phyloP scores from a whole-genome alignment of 805 yeast species.

The Wickerhamiella spandovensis region DNA sequence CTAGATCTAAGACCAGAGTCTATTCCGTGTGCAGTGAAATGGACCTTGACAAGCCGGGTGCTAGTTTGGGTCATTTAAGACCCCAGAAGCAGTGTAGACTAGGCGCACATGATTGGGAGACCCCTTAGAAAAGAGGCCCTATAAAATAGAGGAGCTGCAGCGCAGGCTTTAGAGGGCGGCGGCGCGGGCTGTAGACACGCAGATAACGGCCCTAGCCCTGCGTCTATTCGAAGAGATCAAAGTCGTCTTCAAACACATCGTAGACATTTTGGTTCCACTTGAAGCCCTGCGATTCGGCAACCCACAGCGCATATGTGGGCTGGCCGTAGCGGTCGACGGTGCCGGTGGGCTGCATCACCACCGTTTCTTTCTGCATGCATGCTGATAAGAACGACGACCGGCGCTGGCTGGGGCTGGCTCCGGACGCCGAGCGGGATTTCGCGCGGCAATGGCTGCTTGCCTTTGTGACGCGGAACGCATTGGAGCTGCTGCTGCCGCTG shows the following conservation, averaged over 20 bases:
- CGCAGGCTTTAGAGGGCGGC: too few relatives aligned
- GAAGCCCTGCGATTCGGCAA: conserved; percentile 11
- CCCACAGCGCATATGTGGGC: conserved; percentile 4
- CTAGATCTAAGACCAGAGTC: too few relatives aligned
- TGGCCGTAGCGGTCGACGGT: conserved; percentile 5
- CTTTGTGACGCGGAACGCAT: neutral
- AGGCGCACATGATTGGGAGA: too few relatives aligned
- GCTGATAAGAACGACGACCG: conserved; percentile 6
- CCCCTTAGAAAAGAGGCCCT: too few relatives aligned
- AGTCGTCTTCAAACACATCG: conserved; percentile 5
- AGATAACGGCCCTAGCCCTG: neutral
- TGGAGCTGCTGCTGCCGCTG: neutral
- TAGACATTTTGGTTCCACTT: conserved; percentile 7
- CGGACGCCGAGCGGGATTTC: neutral
- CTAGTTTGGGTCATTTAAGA: too few relatives aligned
- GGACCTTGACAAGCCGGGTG: too few relatives aligned
- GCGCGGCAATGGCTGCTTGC: neutral
- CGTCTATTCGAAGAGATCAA: neutral
- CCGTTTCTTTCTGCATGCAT: conserved; percentile 9
- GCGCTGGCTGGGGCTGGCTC: conserved; percentile 4
- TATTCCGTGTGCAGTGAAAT: too few relatives aligned
- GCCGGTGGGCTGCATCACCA: conserved; percentile 6
- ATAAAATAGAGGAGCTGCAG: too few relatives aligned
- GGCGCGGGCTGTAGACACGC: too few relatives aligned
- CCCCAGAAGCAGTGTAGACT: too few relatives aligned